Base-by-base conservation (phyloP, 352 stramenopile species). In the Pythium aphanidermatum region DNA sequence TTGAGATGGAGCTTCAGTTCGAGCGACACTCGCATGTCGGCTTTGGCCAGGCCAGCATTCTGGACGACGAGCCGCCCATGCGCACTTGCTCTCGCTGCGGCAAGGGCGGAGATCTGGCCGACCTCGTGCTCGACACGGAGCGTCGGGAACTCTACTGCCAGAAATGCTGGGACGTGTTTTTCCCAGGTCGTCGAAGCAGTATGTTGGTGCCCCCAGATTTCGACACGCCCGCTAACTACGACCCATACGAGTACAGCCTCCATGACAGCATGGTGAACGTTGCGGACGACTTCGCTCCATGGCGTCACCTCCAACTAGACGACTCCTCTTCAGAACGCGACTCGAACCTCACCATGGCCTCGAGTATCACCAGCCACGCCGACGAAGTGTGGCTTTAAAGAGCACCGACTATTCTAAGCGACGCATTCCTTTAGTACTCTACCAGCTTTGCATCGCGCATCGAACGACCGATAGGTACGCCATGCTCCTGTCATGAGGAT, bases 1-100 rank as follows among this genome's bases (percentile, higher is more conserved):
- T 89, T 23, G 74, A 89, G 58, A 89, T 89, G 74, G 77, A 86
- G 48, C 44, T 74, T 30, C 77, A 86, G 35, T 86, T 89, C 44
- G 77, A 89, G 50, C 74, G 77, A 16, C 77, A 86, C 60, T 89
- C 77, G 20, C 65, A 68, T 21, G 56, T 82, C 30, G 74, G 70
- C 28, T 24, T 83, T 46, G 77, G 77, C 43, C 41, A 26, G 8
- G 38, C 34, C 32, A 44, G 39, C 39, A 23, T 47, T 35, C n/a
- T 36, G 43, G 25, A 60, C 60, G 23, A 56, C 51, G 16, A 60
- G 21, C 35, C 65, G 55, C 25, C 60, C 39, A 39, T 49, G 7
- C 39, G 68, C 39, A 51, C 64, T 30, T 88, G 74, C 51, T 70
- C 64, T 29, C 73, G 68, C 17, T 89, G 77, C 34, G 72, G 68